Evolutionary conservation across 306 rosid species (phyloP).

Genomic region (Sechiopsis laciniata): DNA sequence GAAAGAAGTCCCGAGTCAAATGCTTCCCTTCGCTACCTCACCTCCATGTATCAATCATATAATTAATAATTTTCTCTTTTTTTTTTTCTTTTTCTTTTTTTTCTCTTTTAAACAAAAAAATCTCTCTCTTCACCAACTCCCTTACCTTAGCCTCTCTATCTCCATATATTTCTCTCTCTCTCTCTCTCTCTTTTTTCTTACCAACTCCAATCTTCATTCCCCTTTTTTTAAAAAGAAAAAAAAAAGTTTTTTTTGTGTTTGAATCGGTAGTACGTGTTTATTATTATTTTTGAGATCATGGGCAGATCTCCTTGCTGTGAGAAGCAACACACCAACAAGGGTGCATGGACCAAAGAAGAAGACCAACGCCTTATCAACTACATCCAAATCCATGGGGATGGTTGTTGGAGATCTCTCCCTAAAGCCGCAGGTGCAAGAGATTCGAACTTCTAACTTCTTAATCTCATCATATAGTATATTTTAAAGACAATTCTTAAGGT

Average conservation of each 20-base stretch:
- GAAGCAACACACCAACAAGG: slow-evolving; percentile 17
- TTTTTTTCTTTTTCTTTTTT: too few species aligned
- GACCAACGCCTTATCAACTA: slow-evolving; percentile 13
- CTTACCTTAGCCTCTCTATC: neutral
- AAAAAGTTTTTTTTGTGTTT: too few species aligned
- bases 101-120: too few species aligned
- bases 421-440: neutral
- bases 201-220: neutral
- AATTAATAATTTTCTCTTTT: neutral
- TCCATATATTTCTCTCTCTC: slow-evolving; percentile 21
- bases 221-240: too few species aligned
- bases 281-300: neutral
- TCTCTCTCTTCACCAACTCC: slow-evolving; percentile 12
- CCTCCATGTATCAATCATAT: neutral
- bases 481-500: too few species aligned
- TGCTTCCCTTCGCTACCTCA: slow-evolving; percentile 36
- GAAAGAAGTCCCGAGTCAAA: slow-evolving; percentile 44
- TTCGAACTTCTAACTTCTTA: neutral
- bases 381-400: slow-evolving; percentile 16
- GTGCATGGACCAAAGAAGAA: slow-evolving; percentile 20
- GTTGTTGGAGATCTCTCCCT: slow-evolving; percentile 20
- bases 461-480: too few species aligned
- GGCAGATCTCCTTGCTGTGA: slow-evolving; percentile 18
- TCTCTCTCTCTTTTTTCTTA: neutral
- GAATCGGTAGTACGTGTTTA: too few species aligned